Percentiles rank a stretch among this genome's conserved stretches.
Evolutionary conservation across 2,329 filamentous ascomycete species (phyloP).

Genomic region (Cercospora canescens): DNA sequence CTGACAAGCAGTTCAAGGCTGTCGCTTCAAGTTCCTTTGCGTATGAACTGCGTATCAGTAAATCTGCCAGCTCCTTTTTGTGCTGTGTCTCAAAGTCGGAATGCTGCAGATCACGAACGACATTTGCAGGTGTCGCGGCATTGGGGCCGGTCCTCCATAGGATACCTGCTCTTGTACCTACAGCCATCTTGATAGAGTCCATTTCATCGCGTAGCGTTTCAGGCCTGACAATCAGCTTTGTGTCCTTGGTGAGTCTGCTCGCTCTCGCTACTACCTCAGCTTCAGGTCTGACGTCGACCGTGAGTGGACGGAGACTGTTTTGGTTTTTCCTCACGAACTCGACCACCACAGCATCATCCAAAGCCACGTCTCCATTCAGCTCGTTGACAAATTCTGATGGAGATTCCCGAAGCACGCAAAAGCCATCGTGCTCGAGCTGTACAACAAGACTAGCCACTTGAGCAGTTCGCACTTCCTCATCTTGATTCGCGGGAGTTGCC

Average conservation of each 20-base stretch:
- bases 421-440: conserved; percentile 13
- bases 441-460: conserved; percentile 2
- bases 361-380: background rate
- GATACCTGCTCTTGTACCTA: conserved; percentile 11
- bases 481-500: background rate
- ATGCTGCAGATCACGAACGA: conserved; percentile 10
- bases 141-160: conserved; percentile 10
- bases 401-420: conserved; percentile 10
- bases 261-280: background rate
- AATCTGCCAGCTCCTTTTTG: conserved; percentile 17
- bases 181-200: conserved; percentile 6
- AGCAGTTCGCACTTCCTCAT: background rate
- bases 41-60: conserved; percentile 20
- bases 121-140: conserved; percentile 17
- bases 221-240: conserved; percentile 10
- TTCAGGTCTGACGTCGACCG: background rate
- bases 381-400: background rate
- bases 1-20: conserved; percentile 14
- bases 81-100: conserved; percentile 8
- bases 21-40: conserved; percentile 20
- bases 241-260: background rate
- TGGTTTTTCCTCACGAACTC: conserved; percentile 12
- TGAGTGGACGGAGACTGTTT: background rate
- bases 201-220: conserved; percentile 12
- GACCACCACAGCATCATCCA: conserved; percentile 11